These are phyloP conservation scores for Isabelozyma heimii DNA, from an alignment of 805 yeast species.

Conservation along the genomic window DNA sequence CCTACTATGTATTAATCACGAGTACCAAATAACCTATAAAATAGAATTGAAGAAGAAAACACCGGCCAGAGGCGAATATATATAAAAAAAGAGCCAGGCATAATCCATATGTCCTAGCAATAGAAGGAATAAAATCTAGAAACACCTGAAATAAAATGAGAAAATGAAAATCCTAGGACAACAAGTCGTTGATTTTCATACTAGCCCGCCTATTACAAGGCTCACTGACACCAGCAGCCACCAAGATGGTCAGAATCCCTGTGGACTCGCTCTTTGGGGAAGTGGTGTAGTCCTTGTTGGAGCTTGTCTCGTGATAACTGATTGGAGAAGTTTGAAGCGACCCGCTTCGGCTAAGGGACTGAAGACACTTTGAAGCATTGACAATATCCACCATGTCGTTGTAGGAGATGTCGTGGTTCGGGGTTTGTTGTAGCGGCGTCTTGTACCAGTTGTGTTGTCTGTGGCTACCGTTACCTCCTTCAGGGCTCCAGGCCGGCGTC, in stretches of 20 bases:
- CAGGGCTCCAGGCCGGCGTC: background rate
- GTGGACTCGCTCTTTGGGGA: background rate
- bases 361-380: conserved; percentile 36
- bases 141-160: too few species aligned
- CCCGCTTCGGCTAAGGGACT: conserved; percentile 16
- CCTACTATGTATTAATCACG: too few species aligned
- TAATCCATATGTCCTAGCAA: too few species aligned
- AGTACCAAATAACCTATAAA: too few species aligned
- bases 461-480: background rate
- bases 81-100: too few species aligned
- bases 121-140: too few species aligned
- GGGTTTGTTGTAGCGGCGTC: background rate
- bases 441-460: background rate
- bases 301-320: background rate
- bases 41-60: too few species aligned
- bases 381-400: conserved; percentile 28
- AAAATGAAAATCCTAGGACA: conserved; percentile 8
- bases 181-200: conserved; percentile 31
- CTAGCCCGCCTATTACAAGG: conserved; percentile 9
- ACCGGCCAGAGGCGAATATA: too few species aligned
- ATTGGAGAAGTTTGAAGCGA: conserved; percentile 8
- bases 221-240: conserved; percentile 23
- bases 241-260: conserved; percentile 30
- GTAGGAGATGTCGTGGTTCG: conserved; percentile 2
- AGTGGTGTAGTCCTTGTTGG: background rate